Percentiles rank a stretch among this genome's conserved stretches.
Conservation (phyloP, 2,329 filamentous ascomycete genomes). For the Pyrenophora tritici-repentis region DNA sequence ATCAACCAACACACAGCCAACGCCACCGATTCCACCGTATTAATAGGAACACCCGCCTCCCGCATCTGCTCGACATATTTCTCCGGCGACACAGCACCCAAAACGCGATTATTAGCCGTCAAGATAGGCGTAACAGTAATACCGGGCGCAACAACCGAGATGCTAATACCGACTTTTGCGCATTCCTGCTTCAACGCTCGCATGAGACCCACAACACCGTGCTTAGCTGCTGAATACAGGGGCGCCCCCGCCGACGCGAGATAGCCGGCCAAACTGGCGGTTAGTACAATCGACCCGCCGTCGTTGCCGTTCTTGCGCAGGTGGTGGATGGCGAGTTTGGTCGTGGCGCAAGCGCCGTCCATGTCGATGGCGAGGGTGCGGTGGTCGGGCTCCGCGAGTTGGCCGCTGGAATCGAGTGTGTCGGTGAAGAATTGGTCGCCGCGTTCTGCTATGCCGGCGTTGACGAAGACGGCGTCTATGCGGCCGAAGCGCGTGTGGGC, state of each 20-base stretch:
- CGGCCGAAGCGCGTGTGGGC: slow-evolving; percentile 50
- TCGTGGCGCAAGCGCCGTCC: slow-evolving; percentile 53
- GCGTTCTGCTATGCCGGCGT: slow-evolving; percentile 56
- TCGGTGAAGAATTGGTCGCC: slow-evolving; percentile 58
- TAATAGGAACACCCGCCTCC: slow-evolving; percentile 53
- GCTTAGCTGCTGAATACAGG: slow-evolving; percentile 57
- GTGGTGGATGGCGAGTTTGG: slow-evolving; percentile 56
- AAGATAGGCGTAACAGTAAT: slow-evolving; percentile 57
- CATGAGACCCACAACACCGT: slow-evolving; percentile 58
- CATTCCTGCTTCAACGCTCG: slow-evolving; percentile 57
- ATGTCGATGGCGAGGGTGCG: slow-evolving; percentile 54
- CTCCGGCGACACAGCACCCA: slow-evolving; percentile 33
- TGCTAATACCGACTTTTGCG: slow-evolving; percentile 51
- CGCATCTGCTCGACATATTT: slow-evolving; percentile 53
- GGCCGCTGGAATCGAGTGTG: slow-evolving; percentile 47
- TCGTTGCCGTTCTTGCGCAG: slow-evolving; percentile 47
- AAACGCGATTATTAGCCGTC: slow-evolving; percentile 34
- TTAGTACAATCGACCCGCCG: slow-evolving; percentile 54
- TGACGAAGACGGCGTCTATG: slow-evolving; percentile 56
- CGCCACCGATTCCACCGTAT: slow-evolving; percentile 52
- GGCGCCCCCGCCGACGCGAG: slow-evolving; percentile 55
- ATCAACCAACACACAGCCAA: slow-evolving; percentile 54
- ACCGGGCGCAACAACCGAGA: slow-evolving; percentile 55
- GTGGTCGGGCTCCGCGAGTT: slow-evolving; percentile 54
- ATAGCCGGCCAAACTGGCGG: slow-evolving; percentile 57